A percentile compares a stretch with the other conserved stretches of the same genome.
Evolutionary conservation across 2,329 filamentous ascomycete genomes (phyloP).

Genomic region (Septoria petroselini): DNA sequence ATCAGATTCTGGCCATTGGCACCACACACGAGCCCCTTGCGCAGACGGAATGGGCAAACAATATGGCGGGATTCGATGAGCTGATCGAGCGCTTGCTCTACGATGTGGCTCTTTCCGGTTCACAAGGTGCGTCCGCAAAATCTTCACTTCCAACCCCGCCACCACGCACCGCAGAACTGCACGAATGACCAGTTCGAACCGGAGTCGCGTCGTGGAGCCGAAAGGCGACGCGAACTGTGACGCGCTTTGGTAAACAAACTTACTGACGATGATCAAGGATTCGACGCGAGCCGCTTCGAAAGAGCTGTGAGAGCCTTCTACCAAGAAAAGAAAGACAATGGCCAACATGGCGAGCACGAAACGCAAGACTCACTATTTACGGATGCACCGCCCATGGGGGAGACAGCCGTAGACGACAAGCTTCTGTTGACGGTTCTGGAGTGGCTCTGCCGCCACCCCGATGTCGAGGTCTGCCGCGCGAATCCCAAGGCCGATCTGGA

Average conservation of each 20-base stretch:
- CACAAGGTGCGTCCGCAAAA: conserved; percentile 50
- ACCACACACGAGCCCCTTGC: neutral
- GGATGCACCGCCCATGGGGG: conserved; percentile 24
- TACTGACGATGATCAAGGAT: conserved; percentile 34
- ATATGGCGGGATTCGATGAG: conserved; percentile 49
- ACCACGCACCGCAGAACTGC: neutral
- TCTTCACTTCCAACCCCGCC: neutral
- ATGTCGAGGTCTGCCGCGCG: conserved; percentile 48
- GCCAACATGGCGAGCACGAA: neutral
- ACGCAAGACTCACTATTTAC: conserved; percentile 29
- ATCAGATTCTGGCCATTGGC: too few relatives aligned
- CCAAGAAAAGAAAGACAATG: conserved; percentile 26
- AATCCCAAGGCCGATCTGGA: conserved; percentile 42
- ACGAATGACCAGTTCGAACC: conserved; percentile 14
- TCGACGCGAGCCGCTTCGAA: conserved; percentile 42
- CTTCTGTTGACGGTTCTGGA: conserved; percentile 56
- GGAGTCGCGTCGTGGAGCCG: neutral
- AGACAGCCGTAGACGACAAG: conserved; percentile 44
- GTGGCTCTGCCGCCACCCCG: conserved; percentile 56
- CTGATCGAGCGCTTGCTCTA: conserved; percentile 58
- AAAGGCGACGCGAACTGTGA: neutral
- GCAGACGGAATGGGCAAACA: conserved; percentile 20
- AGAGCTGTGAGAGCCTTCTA: conserved; percentile 42
- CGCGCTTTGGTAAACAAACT: too few relatives aligned
- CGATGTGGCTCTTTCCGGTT: conserved; percentile 58